Base-by-base conservation (phyloP, 73 alveolate genomes). In the Tetrahymena borealis region DNA sequence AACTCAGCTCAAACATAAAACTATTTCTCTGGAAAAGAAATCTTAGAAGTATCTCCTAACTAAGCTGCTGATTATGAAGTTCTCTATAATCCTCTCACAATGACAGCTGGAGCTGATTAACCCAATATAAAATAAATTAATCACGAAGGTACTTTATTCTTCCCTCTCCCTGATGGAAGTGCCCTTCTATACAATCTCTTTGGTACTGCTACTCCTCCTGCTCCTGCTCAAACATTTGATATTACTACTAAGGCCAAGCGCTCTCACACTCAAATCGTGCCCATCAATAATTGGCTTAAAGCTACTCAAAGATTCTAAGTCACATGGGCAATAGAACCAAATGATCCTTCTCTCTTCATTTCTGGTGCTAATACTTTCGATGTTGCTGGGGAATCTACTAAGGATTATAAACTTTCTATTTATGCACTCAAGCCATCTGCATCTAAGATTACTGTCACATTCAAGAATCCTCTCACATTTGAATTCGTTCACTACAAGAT, bases 121-220 rank as follows among this genome's bases (percentile, higher is more conserved):
- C 97, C 97, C 3, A 97, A 96, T 32, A 96, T 94, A 94, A 95
- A 96, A 33, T 98, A 97, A 40, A 92, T 94, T 92, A 95, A 95
- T 92, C 99, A 99, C 92, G 97, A 96, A 91, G 99, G 98, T 5
- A 96, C 99, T 33, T 96, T 98, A 33, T 99, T 99, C 96, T 98
- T 99, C 99, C 99, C 99, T 28, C 97, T 98, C 32, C 99, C 99
- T 90, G 99, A 98, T 95, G 99, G 99, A 39, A 94, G 98, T 43
- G 99, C 99, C 20, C 92, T 98, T 42, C 97, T 99, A 35, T 98
- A 96, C 94, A 99, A 99, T 90, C 94, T 99, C 78, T 94, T 94
- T 91, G 99, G 99, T 40, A 96, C 97, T 16, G 95, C 99, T 32
- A 94, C 96, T 28, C 99, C 99, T 37, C 99, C 99, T 37, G 96